These are phyloP conservation scores for Yamadazyma spencermartinsiae DNA, from an alignment of 1,139 yeast genomes.

Conservation along the genomic window DNA sequence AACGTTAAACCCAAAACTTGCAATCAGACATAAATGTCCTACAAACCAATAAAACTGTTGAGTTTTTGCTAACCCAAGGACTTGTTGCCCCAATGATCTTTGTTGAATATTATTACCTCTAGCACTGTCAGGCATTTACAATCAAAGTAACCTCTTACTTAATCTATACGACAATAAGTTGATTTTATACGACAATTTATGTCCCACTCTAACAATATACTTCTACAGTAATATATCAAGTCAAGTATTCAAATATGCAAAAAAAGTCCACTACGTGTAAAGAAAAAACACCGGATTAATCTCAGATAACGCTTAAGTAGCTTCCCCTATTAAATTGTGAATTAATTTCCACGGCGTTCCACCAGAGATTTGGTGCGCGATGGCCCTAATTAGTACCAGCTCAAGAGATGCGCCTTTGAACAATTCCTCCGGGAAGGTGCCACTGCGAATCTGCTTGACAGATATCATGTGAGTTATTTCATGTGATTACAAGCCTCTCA, in stretches of 20 bases:
- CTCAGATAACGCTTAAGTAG: not conserved
- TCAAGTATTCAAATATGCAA: no score
- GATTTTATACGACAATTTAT: no score
- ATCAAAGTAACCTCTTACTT: no score
- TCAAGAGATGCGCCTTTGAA: no score
- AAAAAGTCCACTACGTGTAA: no score
- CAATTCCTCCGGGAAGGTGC: no score
- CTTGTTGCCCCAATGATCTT: conserved; percentile 10
- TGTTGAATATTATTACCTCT: not conserved
- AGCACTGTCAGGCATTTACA: conserved; percentile 1
- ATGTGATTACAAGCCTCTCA: no score
- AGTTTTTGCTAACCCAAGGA: conserved; percentile 25
- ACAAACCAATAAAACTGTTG: conserved; percentile 57
- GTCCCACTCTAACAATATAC: no score
- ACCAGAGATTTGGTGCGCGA: not conserved
- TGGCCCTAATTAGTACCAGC: not conserved
- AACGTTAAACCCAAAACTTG: conserved; percentile 32
- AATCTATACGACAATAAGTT: no score
- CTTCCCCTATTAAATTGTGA: not conserved
- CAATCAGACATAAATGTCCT: conserved; percentile 44
- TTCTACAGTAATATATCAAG: no score
- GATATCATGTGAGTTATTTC: no score
- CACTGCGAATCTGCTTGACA: not conserved
- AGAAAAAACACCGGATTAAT: no score
- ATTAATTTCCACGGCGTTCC: conserved; percentile 1